Percentiles rank a stretch among this genome's conserved stretches.
These are phyloP conservation scores for Colletotrichum paranaense DNA, from an alignment of 2,329 filamentous ascomycete species.

Conservation along the genomic window DNA sequence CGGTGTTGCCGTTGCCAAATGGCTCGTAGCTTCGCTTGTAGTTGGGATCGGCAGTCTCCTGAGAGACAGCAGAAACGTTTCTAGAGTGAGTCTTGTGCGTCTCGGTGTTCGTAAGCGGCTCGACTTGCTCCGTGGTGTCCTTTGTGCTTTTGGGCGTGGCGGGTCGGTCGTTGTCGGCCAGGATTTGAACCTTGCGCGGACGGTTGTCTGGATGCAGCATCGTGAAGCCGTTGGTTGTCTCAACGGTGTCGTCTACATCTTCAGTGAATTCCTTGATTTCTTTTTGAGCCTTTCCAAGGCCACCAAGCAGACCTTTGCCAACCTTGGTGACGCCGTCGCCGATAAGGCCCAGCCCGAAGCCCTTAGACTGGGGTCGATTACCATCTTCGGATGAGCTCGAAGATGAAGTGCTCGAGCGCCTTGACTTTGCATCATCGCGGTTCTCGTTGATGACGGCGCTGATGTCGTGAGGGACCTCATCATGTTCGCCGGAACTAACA, in stretches of 20 bases:
- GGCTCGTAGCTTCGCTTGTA: slow-evolving; percentile 45
- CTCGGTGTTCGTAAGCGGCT: slow-evolving; percentile 44
- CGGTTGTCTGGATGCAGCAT: slow-evolving; percentile 40
- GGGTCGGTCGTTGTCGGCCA: slow-evolving; percentile 46
- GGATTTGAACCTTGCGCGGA: slow-evolving; percentile 44
- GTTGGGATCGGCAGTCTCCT: slow-evolving; percentile 50
- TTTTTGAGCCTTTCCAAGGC: slow-evolving; percentile 55
- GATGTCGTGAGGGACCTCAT: slow-evolving; percentile 64
- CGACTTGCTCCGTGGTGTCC: slow-evolving; percentile 10
- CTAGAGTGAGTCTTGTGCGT: slow-evolving; percentile 49
- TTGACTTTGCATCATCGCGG: slow-evolving; percentile 36
- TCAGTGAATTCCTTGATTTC: slow-evolving; percentile 60
- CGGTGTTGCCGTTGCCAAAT: slow-evolving; percentile 59
- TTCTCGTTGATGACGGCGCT: slow-evolving; percentile 57
- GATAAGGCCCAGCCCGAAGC: slow-evolving; percentile 43
- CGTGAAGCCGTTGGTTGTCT: slow-evolving; percentile 66
- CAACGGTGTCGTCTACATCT: slow-evolving; percentile 63
- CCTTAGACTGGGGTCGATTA: slow-evolving; percentile 11
- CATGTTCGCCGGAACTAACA: slow-evolving; percentile 62
- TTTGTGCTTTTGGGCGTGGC: slow-evolving; percentile 12
- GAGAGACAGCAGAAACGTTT: slow-evolving; percentile 51
- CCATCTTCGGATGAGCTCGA: slow-evolving; percentile 39
- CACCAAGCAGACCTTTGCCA: slow-evolving; percentile 44
- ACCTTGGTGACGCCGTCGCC: slow-evolving; percentile 62
- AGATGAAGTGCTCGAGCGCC: slow-evolving; percentile 27